Percentiles rank a stretch among this genome's conserved stretches.
These are phyloP conservation scores for Agrocybe chaxingu DNA, from an alignment of 768 basidiomycete genomes.

Conservation along the genomic window DNA sequence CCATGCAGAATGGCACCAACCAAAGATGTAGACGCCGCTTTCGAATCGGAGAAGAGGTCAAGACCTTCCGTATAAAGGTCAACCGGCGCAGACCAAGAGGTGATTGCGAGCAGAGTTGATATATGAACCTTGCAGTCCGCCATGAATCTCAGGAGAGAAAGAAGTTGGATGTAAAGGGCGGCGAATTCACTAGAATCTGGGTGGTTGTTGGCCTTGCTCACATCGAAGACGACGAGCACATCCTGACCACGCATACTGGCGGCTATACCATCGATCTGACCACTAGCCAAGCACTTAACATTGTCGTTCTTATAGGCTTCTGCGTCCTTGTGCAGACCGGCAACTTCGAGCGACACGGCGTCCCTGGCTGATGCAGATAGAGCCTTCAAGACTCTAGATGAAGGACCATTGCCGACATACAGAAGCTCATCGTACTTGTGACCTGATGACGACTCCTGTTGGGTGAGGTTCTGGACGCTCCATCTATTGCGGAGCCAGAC, in stretches of 20 bases:
- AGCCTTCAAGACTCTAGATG: constrained; percentile 11
- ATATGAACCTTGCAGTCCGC: constrained; percentile 14
- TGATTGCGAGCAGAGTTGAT: constrained; percentile 17
- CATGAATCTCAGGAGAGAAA: constrained; percentile 21
- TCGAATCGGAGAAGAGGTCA: constrained; percentile 17
- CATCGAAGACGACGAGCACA: constrained; percentile 21
- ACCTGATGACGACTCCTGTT: neutral
- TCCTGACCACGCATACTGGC: constrained; percentile 14
- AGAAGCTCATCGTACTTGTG: constrained; percentile 20
- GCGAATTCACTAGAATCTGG: constrained; percentile 17
- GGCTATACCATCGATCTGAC: constrained; percentile 10
- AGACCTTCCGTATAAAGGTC: constrained; percentile 20
- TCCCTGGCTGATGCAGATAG: constrained; percentile 16
- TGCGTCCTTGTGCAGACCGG: constrained; percentile 3
- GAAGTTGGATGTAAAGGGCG: constrained; percentile 14
- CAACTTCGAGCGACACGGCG: constrained; percentile 11
- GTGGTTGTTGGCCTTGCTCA: constrained; percentile 12
- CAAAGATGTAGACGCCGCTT: constrained; percentile 11
- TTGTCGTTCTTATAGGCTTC: constrained; percentile 2
- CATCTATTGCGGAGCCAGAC: constrained; percentile 23
- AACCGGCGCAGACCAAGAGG: constrained; percentile 20
- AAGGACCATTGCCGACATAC: constrained; percentile 18
- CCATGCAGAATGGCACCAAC: constrained; percentile 25
- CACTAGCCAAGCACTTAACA: constrained; percentile 8
- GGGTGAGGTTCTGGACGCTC: constrained; percentile 13